phyloP scores from a whole-genome alignment of 1,139 yeast species.

The Citeromyces hawaiiensis region DNA sequence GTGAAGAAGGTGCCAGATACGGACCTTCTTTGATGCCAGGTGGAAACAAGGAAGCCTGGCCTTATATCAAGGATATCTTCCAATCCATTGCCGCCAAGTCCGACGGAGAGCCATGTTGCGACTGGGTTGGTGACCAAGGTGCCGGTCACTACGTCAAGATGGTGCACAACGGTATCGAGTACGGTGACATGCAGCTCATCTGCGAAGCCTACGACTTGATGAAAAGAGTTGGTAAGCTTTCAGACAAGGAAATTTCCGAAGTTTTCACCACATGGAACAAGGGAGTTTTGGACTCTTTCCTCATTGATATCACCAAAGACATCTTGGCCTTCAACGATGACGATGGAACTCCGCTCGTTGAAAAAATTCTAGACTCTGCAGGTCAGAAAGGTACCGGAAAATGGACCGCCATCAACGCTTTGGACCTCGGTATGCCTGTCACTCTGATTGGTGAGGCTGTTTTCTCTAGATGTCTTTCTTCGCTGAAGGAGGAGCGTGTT shows the following conservation, averaged over 20 bases:
- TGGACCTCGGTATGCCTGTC: conserved; percentile 97
- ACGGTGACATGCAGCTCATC: conserved; percentile 99
- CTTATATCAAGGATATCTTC: conserved; percentile 92
- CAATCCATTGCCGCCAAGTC: conserved; percentile 93
- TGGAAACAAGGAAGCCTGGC: conserved; percentile 98
- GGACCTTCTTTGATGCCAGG: conserved; percentile 99
- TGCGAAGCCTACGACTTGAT: conserved; percentile 94
- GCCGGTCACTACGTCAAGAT: conserved; percentile 98
- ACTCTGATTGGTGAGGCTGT: conserved; percentile 98
- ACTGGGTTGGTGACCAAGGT: conserved; percentile 99
- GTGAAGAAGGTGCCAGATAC: conserved; percentile 99
- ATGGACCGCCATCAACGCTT: conserved; percentile 98
- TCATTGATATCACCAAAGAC: conserved; percentile 94
- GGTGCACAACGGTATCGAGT: conserved; percentile 99
- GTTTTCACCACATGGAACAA: conserved; percentile 91
- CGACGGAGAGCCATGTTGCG: conserved; percentile 99
- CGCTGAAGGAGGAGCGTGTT: conserved; percentile 82
- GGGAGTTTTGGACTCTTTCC: conserved; percentile 95
- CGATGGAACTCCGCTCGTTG: conserved; percentile 88
- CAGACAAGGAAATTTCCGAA: conserved; percentile 86
- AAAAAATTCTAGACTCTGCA: conserved; percentile 92
- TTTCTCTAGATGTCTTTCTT: conserved; percentile 90
- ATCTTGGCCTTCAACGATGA: conserved; percentile 79
- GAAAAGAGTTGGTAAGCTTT: conserved; percentile 88
- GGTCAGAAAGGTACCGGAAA: conserved; percentile 99